Evolutionary conservation across 2,329 filamentous ascomycete species (phyloP).

Genomic region (Xylaria sp.): DNA sequence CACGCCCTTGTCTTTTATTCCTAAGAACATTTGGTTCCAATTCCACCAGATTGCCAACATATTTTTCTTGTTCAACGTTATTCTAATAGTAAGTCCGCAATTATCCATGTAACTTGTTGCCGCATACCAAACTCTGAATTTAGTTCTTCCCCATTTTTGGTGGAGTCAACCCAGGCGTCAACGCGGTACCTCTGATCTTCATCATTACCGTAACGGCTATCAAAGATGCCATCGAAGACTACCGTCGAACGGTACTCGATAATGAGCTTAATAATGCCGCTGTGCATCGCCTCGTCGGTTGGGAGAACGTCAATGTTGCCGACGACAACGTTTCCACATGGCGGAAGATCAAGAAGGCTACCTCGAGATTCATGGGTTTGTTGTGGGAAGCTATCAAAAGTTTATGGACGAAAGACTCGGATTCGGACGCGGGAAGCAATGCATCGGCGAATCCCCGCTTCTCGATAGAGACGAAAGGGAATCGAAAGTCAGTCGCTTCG

Average conservation of each 20-base stretch:
- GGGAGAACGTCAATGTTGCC: slow-evolving; percentile 90
- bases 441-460: slow-evolving; percentile 61
- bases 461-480: slow-evolving; percentile 69
- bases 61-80: slow-evolving; percentile 96
- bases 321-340: slow-evolving; percentile 85
- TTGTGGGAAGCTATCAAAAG: slow-evolving; percentile 56
- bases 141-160: slow-evolving; percentile 98
- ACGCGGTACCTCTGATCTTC: slow-evolving; percentile 89
- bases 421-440: slow-evolving; percentile 58
- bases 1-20: slow-evolving; percentile 90
- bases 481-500: slow-evolving; percentile 59
- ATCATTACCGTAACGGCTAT: slow-evolving; percentile 87
- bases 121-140: slow-evolving; percentile 21
- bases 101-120: not conserved
- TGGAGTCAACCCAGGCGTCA: slow-evolving; percentile 85
- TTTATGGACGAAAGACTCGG: slow-evolving; percentile 55
- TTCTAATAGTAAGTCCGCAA: slow-evolving; percentile 77
- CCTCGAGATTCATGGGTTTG: slow-evolving; percentile 63
- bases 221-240: slow-evolving; percentile 97
- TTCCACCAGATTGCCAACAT: slow-evolving; percentile 99
- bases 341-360: slow-evolving; percentile 91
- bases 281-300: slow-evolving; percentile 86
- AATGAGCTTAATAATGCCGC: slow-evolving; percentile 96
- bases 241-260: slow-evolving; percentile 86
- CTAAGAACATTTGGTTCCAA: slow-evolving; percentile 96